Evolutionary conservation across 163 green algal species (phyloP), one percentile per base, ranked within the genome.

Genomic region (Volvox carteri): DNA sequence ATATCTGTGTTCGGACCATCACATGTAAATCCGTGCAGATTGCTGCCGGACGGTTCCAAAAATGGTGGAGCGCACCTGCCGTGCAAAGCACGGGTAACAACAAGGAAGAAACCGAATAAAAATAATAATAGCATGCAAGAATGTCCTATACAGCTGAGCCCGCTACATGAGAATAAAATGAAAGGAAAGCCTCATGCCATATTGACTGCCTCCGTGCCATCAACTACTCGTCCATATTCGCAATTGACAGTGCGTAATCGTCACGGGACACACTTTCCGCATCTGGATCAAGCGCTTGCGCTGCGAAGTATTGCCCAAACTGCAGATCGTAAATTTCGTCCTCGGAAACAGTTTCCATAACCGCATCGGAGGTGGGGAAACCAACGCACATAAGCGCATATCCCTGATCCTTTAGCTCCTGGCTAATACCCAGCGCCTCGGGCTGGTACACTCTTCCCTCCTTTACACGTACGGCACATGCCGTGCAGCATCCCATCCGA

Each of bases 341-440:
- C 92, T 99, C 97, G 18, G 95, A 91, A 42, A 98, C 95, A 73
- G 96, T 98, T 93, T 99, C 95, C 84, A 99, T 93, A 73, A 98
- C 96, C 23, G 95, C 78, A 80, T 99, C 96, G 14, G 90, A 92
- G 16, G 92, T 73, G 1, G 97, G 96, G 91, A 94, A 98, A 19
- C 90, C 93, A 35, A 99, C 98, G 92, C 98, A 99, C 95, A 99
- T 98, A 21, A 99, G 95, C 39, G 94, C 98, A 86, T 99, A 99
- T 67, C 98, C 98, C 86, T 96, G 84, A 44, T 97, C 94, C 78
- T 92, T 94, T 25, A 99, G 94, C 91, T 97, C 92, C 50, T 93
- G 76, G 58, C 80, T 92, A 54, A 96, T 95, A 39, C 94, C 94
- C 28, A 96, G 78, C 11, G 94, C 93, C 91, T 96, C 90, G 8